A percentile compares a stretch with the other conserved stretches of the same genome.
phyloP scores from a whole-genome alignment of 805 yeast species.

The Metschnikowia hibisci region DNA sequence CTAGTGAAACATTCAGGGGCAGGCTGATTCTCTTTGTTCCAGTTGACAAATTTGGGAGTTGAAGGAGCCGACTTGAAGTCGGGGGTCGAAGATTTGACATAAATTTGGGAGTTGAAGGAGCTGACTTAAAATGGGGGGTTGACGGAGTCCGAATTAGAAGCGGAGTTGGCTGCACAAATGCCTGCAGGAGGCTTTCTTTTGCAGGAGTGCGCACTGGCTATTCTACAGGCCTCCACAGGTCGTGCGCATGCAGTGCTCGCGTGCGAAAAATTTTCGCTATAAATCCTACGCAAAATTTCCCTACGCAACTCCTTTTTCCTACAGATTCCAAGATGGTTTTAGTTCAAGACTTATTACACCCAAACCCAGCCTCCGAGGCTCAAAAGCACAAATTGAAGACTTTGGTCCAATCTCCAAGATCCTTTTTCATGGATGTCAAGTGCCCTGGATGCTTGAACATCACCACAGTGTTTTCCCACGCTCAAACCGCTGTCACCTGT shows the following conservation, averaged over 20 bases:
- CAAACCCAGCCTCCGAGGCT: constrained; percentile 94
- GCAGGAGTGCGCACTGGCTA: not conserved
- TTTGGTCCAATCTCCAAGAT: constrained; percentile 97
- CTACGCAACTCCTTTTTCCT: not conserved
- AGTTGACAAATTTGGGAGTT: no score
- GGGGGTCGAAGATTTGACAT: no score
- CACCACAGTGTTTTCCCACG: constrained; percentile 99
- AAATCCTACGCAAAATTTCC: not conserved
- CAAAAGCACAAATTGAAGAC: constrained; percentile 96
- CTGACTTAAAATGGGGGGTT: no score
- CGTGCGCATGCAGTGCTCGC: constrained; percentile 11
- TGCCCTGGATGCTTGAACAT: constrained; percentile 99
- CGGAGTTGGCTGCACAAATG: not conserved
- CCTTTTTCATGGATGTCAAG: constrained; percentile 99
- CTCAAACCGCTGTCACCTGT: constrained; percentile 99
- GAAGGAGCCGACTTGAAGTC: no score
- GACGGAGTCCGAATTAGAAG: not conserved
- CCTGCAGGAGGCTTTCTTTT: not conserved
- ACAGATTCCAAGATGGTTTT: constrained; percentile 56
- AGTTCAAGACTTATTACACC: constrained; percentile 98
- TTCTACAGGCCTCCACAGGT: constrained; percentile 3
- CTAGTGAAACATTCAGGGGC: no score
- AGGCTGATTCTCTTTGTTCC: no score
- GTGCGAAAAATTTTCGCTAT: constrained; percentile 9
- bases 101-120: no score